Base-by-base conservation (phyloP, 2,329 filamentous ascomycete genomes). In the Colletotrichum agaves region DNA sequence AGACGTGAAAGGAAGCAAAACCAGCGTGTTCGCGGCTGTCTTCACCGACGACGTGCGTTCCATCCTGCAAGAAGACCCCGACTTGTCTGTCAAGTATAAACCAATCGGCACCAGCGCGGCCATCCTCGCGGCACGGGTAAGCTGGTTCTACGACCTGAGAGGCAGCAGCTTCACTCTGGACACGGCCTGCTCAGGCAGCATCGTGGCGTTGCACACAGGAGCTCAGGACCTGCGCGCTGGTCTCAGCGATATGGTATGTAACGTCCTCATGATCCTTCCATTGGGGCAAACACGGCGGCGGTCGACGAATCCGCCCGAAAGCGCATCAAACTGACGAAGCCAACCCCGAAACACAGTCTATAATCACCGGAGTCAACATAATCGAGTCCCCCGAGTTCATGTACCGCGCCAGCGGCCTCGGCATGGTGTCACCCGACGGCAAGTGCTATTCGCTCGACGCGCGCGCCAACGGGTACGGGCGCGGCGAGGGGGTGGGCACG, bases 161-260 rank as follows among this genome's bases (percentile, higher is more conserved):
- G 84, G 84, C 0, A 80, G 83, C 0, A 82, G 81, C 44, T 75
- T 84, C 71, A 83, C 83, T 1, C 74, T 87, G 5, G 83, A 86
- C 64, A 86, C 84, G 0, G 85, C 81, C 1, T 87, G 84, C 69
- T 85, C 83, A 0, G 79, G 80, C n/a, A 81, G 79, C 50, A 73
- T 86, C 1, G 78, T 83, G 1, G 82, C 82, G 0, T 72, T 85
- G 0, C 81, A 86, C 68, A 75, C 80, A 56, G 84, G 79, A 61
- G 71, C 23, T 21, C 67, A 73, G 31, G 74, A 70, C 50, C 44
- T 76, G 23, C 70, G 66, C 27, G 65, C 72, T 1, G 73, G 74
- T 6, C 71, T 74, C 43, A 67, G 71, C 1, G 63, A 71, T 15
- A 62, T 55, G 44, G 46, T 50, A 50, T 33, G 46, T 50, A 17